Conservation (phyloP, 169 alveolate genomes). For the Plasmodium yoelii region DNA sequence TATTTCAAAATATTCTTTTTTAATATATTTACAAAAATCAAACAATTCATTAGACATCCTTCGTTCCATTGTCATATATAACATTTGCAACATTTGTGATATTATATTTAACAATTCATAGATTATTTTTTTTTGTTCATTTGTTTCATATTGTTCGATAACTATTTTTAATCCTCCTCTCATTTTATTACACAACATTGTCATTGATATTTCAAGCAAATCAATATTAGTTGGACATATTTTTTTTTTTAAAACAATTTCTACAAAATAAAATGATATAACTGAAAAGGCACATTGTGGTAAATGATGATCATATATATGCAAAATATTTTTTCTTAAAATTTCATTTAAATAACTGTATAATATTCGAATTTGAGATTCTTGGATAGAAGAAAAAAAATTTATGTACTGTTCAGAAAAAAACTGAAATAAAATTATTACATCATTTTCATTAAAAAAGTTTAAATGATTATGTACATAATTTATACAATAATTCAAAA, state of each 20-base stretch:
- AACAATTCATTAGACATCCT: constrained; percentile 51
- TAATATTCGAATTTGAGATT: not conserved
- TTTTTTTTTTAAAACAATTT: constrained; percentile 15
- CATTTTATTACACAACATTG: constrained; percentile 35
- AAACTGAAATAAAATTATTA: constrained; percentile 45
- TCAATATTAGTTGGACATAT: constrained; percentile 7
- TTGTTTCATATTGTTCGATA: constrained; percentile 8
- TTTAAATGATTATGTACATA: constrained; percentile 8
- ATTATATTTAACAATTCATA: constrained; percentile 29
- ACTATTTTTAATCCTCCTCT: constrained; percentile 12
- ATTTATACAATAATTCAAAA: constrained; percentile 17
- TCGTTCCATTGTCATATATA: constrained; percentile 34
- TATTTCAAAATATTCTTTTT: constrained; percentile 7
- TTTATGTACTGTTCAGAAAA: constrained; percentile 33
- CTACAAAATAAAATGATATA: constrained; percentile 33
- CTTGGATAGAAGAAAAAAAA: not conserved
- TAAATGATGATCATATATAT: constrained; percentile 24
- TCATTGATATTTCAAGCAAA: constrained; percentile 27
- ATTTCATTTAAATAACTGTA: constrained; percentile 9
- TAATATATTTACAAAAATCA: constrained; percentile 29
- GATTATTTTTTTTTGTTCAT: constrained; percentile 31
- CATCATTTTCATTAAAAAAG: constrained; percentile 10
- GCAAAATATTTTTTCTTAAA: constrained; percentile 1
- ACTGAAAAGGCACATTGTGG: constrained; percentile 37
- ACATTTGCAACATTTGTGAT: constrained; percentile 21